Percentiles rank a stretch among this genome's conserved stretches.
phyloP scores from a whole-genome alignment of 108 stramenopile genomes.

The Stephanodiscus triporus region DNA sequence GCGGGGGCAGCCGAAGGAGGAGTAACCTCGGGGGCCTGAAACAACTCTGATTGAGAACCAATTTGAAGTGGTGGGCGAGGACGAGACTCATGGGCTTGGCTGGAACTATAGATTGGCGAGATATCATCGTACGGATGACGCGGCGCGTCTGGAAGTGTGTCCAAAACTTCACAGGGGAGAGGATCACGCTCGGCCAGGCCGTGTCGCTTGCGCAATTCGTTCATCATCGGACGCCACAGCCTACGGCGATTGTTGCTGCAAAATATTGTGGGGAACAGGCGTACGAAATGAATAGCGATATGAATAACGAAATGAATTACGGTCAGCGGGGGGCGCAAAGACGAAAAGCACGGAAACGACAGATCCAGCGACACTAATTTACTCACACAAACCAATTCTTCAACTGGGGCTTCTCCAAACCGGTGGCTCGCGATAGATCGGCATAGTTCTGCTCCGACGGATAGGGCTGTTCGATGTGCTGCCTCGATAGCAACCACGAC shows the following conservation, averaged over 20 bases:
- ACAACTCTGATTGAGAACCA: neutral
- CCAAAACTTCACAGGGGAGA: neutral
- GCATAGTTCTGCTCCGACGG: conserved; percentile 8
- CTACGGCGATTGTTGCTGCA: conserved; percentile 4
- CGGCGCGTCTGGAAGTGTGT: conserved; percentile 2
- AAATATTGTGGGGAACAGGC: neutral
- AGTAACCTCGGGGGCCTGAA: neutral
- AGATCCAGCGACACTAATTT: neutral
- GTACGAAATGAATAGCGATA: too few species aligned
- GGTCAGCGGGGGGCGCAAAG: neutral
- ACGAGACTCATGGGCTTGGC: neutral
- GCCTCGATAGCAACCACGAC: conserved; percentile 9
- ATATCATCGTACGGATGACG: neutral
- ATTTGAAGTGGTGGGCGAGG: neutral
- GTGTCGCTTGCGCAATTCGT: conserved; percentile 1
- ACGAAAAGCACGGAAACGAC: neutral
- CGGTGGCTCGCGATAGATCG: neutral
- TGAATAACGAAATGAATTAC: neutral
- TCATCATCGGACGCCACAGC: conserved; percentile 9
- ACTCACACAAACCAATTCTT: conserved; percentile 9
- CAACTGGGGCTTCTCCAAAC: conserved; percentile 3
- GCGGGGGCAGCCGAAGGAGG: neutral
- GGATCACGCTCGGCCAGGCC: conserved; percentile 1
- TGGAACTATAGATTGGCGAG: neutral
- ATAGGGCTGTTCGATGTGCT: conserved; percentile 9